Conservation (phyloP, 208 protist species). For the Crithidia thermophila region DNA sequence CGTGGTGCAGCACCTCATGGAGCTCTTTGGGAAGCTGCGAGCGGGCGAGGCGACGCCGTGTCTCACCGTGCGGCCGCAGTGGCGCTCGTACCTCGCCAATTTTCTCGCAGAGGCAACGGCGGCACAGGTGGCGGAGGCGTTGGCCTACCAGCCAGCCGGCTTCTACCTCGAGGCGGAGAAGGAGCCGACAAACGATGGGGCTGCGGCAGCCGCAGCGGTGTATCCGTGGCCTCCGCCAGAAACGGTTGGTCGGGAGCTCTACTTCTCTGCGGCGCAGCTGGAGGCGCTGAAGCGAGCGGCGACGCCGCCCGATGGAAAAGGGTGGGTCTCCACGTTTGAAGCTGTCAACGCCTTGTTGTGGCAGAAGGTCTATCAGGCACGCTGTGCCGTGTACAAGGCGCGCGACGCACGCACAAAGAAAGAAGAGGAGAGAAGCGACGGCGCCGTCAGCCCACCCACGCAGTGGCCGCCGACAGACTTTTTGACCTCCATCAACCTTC, state of each 20-base stretch:
- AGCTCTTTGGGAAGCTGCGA: slow-evolving; percentile 12
- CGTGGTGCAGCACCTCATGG: slow-evolving; percentile 18
- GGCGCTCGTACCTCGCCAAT: slow-evolving; percentile 6
- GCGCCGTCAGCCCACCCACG: not conserved
- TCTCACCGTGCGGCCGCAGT: not conserved
- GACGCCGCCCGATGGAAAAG: not conserved
- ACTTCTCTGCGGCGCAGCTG: slow-evolving; percentile 30
- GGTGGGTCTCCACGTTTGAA: slow-evolving; percentile 31
- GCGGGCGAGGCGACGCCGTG: not conserved
- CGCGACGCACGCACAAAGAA: not conserved
- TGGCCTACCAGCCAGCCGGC: not conserved
- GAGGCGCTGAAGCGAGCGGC: slow-evolving; percentile 16
- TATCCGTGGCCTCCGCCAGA: not conserved
- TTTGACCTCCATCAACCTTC: slow-evolving; percentile 28
- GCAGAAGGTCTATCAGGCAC: slow-evolving; percentile 24
- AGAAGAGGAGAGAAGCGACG: not conserved
- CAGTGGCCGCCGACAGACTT: slow-evolving; percentile 13
- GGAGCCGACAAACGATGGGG: not conserved
- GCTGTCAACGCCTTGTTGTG: slow-evolving; percentile 26
- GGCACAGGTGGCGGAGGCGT: not conserved
- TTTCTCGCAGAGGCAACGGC: slow-evolving; percentile 1
- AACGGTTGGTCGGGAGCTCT: slow-evolving; percentile 23
- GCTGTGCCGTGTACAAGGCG: not conserved
- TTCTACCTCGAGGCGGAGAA: not conserved
- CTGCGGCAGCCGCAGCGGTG: not conserved